phyloP scores from a whole-genome alignment of 208 protist genomes.

The Jaenimonas drosophilae region DNA sequence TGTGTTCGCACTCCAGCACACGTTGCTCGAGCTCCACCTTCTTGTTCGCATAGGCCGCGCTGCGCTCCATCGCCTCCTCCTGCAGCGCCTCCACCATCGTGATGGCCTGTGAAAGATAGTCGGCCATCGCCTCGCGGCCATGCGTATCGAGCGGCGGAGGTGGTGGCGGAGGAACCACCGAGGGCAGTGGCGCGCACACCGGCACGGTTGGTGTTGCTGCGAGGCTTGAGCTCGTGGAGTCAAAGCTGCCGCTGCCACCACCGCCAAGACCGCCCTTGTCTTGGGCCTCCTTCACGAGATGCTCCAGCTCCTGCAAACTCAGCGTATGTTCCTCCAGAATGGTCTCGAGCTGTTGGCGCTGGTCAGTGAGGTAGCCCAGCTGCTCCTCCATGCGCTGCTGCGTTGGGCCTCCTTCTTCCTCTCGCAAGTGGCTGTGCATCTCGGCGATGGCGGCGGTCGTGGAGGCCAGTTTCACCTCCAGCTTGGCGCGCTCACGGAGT shows the following conservation, averaged over 20 bases:
- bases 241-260: background rate
- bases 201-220: background rate
- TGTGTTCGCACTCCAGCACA: no score
- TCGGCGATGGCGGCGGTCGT: no score
- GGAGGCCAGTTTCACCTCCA: no score
- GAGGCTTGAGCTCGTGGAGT: background rate
- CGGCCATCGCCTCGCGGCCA: conserved; percentile 51
- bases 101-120: conserved; percentile 55
- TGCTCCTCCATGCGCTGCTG: conserved; percentile 7
- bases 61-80: conserved; percentile 30
- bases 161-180: background rate
- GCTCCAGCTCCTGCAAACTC: conserved; percentile 57
- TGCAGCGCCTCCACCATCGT: conserved; percentile 38
- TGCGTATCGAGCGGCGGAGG: background rate
- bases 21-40: conserved; percentile 34
- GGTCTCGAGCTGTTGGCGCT: conserved; percentile 41
- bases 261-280: conserved; percentile 10
- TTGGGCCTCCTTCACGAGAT: conserved; percentile 51
- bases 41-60: conserved; percentile 36
- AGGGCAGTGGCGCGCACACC: background rate
- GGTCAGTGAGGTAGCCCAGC: conserved; percentile 29
- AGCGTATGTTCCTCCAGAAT: conserved; percentile 39
- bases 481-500: no score
- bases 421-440: no score
- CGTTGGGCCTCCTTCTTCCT: no score